These are phyloP conservation scores for Hypoxylon lienhwacheense DNA, from an alignment of 495 filamentous ascomycete species.

Conservation along the genomic window DNA sequence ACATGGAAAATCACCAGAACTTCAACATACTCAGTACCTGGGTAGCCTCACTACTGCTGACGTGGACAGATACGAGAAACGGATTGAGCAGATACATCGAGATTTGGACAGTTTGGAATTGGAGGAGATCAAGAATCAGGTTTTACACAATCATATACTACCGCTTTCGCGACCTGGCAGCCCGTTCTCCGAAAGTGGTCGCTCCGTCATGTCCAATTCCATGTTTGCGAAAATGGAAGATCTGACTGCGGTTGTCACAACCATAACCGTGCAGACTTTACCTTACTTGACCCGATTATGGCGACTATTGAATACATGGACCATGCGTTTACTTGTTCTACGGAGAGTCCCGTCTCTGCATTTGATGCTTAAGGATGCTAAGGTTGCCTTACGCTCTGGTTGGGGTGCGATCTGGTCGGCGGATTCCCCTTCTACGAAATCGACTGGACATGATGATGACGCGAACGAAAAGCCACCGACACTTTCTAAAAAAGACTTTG, in stretches of 20 bases:
- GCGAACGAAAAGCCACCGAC: constrained; percentile 9
- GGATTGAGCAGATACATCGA: constrained; percentile 75
- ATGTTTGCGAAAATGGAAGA: constrained; percentile 67
- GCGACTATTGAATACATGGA: constrained; percentile 72
- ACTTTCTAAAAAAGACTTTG: constrained; percentile 57
- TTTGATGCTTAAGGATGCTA: constrained; percentile 62
- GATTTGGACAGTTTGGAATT: constrained; percentile 79
- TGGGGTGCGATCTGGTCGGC: constrained; percentile 58
- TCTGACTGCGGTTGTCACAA: constrained; percentile 84
- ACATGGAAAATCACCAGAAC: constrained; percentile 12
- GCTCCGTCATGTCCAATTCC: constrained; percentile 48
- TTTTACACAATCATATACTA: constrained; percentile 75
- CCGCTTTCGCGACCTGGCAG: constrained; percentile 55
- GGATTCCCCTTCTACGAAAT: constrained; percentile 26
- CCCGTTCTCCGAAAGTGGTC: constrained; percentile 51
- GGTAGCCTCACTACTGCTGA: constrained; percentile 66
- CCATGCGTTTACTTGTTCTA: constrained; percentile 71
- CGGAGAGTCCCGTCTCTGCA: constrained; percentile 70
- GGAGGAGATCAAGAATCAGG: constrained; percentile 87
- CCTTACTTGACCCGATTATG: constrained; percentile 76
- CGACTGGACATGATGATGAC: background rate
- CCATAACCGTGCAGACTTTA: constrained; percentile 81
- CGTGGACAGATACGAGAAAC: constrained; percentile 66
- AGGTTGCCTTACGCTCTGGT: constrained; percentile 63
- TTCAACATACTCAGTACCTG: constrained; percentile 56